Conservation (phyloP, 495 filamentous ascomycete species). For the Pyrenopolyporus hunteri region DNA sequence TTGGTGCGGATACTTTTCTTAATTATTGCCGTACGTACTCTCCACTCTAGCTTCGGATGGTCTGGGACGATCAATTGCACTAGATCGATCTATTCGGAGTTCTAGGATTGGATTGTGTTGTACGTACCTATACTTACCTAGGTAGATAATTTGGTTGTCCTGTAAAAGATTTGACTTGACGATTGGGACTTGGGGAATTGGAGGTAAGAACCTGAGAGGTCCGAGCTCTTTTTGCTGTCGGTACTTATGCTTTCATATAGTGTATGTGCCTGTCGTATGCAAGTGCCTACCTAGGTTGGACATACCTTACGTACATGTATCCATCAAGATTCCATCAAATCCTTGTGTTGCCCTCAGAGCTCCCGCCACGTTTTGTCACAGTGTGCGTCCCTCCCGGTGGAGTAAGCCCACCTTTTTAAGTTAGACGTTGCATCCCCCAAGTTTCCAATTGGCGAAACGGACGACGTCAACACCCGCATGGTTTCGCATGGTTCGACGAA, state of each 20-base stretch:
- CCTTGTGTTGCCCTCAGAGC: constrained; percentile 24
- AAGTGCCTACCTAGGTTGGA: background rate
- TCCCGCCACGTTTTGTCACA: constrained; percentile 34
- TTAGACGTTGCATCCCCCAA: background rate
- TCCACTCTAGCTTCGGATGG: constrained; percentile 9
- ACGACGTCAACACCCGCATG: background rate
- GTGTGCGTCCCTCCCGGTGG: background rate
- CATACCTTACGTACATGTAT: background rate
- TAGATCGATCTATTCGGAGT: background rate
- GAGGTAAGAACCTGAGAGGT: background rate
- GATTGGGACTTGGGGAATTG: constrained; percentile 3
- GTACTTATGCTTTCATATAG: too few relatives aligned
- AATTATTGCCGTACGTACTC: background rate
- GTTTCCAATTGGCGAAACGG: background rate
- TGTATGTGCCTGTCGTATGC: background rate
- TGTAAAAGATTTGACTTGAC: too few relatives aligned
- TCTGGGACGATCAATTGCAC: background rate
- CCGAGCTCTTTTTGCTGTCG: background rate
- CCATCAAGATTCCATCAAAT: constrained; percentile 1
- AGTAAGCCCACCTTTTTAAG: constrained; percentile 7
- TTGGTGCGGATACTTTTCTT: constrained; percentile 4
- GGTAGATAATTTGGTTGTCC: too few relatives aligned
- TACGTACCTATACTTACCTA: too few relatives aligned
- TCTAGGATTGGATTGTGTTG: too few relatives aligned
- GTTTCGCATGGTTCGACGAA: constrained; percentile 8